Evolutionary conservation across 805 yeast species (phyloP).

Genomic region (Cyberlindnera lachancei): DNA sequence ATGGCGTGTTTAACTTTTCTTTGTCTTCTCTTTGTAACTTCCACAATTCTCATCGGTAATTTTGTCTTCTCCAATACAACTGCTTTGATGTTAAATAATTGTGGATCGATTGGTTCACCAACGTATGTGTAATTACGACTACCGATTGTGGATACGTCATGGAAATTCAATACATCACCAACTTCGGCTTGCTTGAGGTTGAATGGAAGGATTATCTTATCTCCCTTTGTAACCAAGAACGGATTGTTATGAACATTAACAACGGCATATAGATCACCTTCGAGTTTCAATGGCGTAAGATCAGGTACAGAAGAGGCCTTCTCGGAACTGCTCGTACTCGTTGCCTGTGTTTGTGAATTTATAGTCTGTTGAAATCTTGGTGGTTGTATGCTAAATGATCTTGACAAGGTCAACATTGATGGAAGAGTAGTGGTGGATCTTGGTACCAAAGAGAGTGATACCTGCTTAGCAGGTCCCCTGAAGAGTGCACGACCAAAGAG

Average conservation of each 20-base stretch:
- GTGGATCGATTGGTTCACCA: slow-evolving; percentile 45
- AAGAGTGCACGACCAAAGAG: slow-evolving; percentile 2
- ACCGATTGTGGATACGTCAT: slow-evolving; percentile 76
- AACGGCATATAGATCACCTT: slow-evolving; percentile 71
- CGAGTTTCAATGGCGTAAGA: slow-evolving; percentile 56
- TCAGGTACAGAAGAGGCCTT: slow-evolving; percentile 22
- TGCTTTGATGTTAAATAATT: slow-evolving; percentile 57
- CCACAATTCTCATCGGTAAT: slow-evolving; percentile 65
- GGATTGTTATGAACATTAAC: slow-evolving; percentile 77
- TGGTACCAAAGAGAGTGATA: no score
- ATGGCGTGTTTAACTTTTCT: slow-evolving; percentile 63
- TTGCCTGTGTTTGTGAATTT: background rate
- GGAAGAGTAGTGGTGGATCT: background rate
- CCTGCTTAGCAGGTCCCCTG: background rate
- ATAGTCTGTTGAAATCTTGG: slow-evolving; percentile 4
- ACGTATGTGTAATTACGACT: slow-evolving; percentile 71
- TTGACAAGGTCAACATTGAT: background rate
- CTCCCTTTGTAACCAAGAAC: slow-evolving; percentile 88
- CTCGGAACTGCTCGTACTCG: background rate
- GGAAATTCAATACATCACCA: slow-evolving; percentile 74
- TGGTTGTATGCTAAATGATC: slow-evolving; percentile 9
- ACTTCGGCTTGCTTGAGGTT: slow-evolving; percentile 67
- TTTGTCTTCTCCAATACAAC: slow-evolving; percentile 82
- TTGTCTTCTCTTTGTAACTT: slow-evolving; percentile 72
- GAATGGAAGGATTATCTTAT: slow-evolving; percentile 71